phyloP scores from a whole-genome alignment of 1,284 basidiomycete genomes.

The Filobasidium uniguttulatum region DNA sequence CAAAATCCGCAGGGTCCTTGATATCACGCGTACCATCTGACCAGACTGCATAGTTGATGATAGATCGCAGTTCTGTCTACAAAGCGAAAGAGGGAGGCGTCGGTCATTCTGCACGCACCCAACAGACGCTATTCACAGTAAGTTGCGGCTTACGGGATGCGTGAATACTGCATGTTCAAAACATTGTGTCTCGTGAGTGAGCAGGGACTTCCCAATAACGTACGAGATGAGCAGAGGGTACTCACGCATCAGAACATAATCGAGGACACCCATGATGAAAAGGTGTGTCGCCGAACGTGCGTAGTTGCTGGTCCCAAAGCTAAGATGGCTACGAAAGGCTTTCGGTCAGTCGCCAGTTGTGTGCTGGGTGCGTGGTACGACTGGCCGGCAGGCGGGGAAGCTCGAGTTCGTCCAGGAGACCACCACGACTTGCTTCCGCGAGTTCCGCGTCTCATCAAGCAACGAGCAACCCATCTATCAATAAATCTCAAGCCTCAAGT shows the following conservation, averaged over 20 bases:
- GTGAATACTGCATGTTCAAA: conserved; percentile 7
- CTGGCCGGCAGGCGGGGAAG: too few species aligned
- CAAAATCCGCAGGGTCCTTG: conserved; percentile 52
- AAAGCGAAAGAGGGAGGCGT: conserved; percentile 31
- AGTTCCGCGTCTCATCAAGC: too few species aligned
- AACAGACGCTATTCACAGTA: conserved; percentile 2
- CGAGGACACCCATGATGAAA: conserved; percentile 27
- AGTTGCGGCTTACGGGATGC: too few species aligned
- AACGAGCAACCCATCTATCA: too few species aligned
- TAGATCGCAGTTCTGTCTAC: conserved; percentile 62
- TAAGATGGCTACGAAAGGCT: too few species aligned
- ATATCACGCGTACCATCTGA: conserved; percentile 68
- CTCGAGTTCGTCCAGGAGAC: too few species aligned
- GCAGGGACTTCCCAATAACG: background rate
- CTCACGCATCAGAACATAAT: conserved; percentile 25
- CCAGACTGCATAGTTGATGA: conserved; percentile 66
- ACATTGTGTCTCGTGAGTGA: background rate
- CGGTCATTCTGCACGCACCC: background rate
- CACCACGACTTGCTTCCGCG: too few species aligned
- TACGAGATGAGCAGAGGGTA: background rate
- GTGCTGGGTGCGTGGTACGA: too few species aligned
- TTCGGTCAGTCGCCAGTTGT: too few species aligned
- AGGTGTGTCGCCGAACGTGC: too few species aligned
- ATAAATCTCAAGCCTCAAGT: too few species aligned
- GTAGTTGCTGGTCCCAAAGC: background rate